These are phyloP conservation scores for Anastatica hierochuntica DNA, from an alignment of 345 rosid genomes.

Conservation along the genomic window DNA sequence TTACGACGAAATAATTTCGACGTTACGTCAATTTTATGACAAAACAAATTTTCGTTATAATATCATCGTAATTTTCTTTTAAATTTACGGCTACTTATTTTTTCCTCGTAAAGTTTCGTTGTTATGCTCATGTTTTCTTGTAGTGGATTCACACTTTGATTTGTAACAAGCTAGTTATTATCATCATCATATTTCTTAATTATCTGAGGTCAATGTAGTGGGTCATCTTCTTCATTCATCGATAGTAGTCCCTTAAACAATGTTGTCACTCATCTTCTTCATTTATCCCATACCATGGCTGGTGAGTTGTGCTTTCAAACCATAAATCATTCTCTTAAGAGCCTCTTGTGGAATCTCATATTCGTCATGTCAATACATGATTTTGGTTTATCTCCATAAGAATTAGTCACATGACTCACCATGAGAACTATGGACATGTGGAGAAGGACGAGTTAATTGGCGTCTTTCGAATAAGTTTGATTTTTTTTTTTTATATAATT, in stretches of 20 bases:
- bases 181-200: neutral
- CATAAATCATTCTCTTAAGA: neutral
- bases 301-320: conserved; percentile 38
- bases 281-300: conserved; percentile 96
- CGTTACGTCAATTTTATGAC: no score
- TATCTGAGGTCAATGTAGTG: conserved; percentile 52
- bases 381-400: conserved; percentile 43
- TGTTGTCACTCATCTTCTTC: conserved; percentile 74
- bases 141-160: neutral
- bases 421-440: conserved; percentile 90
- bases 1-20: no score
- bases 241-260: conserved; percentile 90
- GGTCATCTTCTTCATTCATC: conserved; percentile 91
- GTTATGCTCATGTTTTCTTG: no score
- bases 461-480: no score
- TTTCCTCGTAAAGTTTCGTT: no score
- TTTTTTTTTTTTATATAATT: no score
- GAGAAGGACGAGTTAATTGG: conserved; percentile 97
- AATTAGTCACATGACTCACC: conserved; percentile 94
- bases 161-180: neutral
- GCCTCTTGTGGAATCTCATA: no score
- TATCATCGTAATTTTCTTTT: no score
- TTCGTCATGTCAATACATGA: conserved; percentile 2
- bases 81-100: no score
- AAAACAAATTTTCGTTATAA: no score